Evolutionary conservation across 108 stramenopile species (phyloP).

Genomic region (Nannochloropsis oceanica): DNA sequence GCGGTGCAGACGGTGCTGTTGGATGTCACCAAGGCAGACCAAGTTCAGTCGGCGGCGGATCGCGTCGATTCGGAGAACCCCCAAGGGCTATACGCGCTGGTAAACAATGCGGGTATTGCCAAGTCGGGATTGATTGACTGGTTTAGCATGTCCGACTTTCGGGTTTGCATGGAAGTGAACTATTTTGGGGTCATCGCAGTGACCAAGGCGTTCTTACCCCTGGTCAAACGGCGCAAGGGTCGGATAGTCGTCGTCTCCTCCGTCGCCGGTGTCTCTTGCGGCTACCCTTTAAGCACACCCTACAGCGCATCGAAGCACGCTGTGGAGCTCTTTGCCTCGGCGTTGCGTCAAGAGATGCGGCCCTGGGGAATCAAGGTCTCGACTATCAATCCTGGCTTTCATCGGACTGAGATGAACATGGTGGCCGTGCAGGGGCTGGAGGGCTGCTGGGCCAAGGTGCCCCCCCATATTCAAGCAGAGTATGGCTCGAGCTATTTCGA

Average conservation of each 20-base stretch:
- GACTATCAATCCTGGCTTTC: neutral
- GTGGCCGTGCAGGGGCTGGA: neutral
- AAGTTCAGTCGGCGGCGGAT: neutral
- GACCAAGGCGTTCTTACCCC: constrained; percentile 40
- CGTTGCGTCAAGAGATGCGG: constrained; percentile 30
- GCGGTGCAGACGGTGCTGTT: neutral
- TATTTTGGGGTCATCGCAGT: constrained; percentile 39
- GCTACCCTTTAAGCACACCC: neutral
- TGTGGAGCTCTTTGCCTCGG: constrained; percentile 24
- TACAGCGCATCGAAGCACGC: constrained; percentile 45
- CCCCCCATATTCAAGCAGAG: neutral
- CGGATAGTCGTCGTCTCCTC: constrained; percentile 41
- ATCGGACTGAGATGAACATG: neutral
- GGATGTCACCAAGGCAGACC: neutral
- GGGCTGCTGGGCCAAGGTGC: neutral
- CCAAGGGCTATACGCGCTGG: constrained; percentile 30
- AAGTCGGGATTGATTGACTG: constrained; percentile 37
- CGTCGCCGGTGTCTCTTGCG: constrained; percentile 30
- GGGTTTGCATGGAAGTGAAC: constrained; percentile 31
- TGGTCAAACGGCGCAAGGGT: constrained; percentile 15
- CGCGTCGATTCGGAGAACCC: neutral
- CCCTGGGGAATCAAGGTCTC: constrained; percentile 25
- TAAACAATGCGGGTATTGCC: constrained; percentile 48
- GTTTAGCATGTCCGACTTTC: constrained; percentile 12
- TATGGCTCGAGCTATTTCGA: neutral